Evolutionary conservation across 768 basidiomycete species (phyloP).

Genomic region (Boletales sp.): DNA sequence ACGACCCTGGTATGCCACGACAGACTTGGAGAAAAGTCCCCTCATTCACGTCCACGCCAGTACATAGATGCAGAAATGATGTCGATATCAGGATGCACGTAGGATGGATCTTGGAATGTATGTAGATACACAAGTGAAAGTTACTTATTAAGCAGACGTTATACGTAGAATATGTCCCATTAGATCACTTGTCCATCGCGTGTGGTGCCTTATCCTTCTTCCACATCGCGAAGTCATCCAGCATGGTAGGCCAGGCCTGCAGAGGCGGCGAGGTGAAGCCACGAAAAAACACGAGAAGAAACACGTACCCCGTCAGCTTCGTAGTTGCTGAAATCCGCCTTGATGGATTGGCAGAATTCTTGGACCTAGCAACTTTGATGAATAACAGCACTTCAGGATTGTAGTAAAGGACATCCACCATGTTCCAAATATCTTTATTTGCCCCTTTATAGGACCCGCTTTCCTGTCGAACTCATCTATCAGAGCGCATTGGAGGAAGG

Average conservation of each 20-base stretch:
- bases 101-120: too few species aligned
- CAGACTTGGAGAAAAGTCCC: background rate
- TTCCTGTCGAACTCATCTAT: constrained; percentile 26
- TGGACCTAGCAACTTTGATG: constrained; percentile 47
- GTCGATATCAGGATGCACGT: background rate
- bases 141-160: constrained; percentile 15
- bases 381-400: background rate
- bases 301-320: constrained; percentile 69
- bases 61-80: background rate
- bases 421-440: constrained; percentile 84
- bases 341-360: constrained; percentile 69
- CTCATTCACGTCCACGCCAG: background rate
- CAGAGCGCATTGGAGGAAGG: background rate
- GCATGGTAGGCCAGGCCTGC: constrained; percentile 79
- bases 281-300: background rate
- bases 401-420: constrained; percentile 46
- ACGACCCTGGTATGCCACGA: background rate
- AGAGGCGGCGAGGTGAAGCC: background rate
- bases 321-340: constrained; percentile 59
- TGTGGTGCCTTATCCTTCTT: constrained; percentile 36
- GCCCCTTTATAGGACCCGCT: constrained; percentile 66
- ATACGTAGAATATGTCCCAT: constrained; percentile 7
- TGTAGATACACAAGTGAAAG: background rate
- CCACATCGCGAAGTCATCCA: constrained; percentile 78
- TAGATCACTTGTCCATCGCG: constrained; percentile 6